Conservation (phyloP, 805 yeast species). For the Blastobotrys muscicola region DNA sequence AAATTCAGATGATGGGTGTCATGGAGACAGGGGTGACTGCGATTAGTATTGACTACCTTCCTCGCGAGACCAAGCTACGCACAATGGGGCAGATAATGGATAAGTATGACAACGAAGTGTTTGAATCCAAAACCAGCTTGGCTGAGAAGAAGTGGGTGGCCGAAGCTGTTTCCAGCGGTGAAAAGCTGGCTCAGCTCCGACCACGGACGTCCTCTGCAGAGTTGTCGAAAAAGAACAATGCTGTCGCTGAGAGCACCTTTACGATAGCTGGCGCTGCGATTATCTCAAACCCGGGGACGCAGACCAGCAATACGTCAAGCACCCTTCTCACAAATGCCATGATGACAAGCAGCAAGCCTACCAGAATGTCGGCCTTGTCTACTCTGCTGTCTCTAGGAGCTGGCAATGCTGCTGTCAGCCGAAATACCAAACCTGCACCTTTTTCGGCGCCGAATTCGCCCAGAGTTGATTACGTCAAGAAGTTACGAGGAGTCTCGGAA, state of each 20-base stretch:
- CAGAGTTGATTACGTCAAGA: not conserved
- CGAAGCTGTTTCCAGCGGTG: constrained; percentile 17
- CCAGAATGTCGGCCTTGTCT: constrained; percentile 31
- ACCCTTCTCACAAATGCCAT: constrained; percentile 6
- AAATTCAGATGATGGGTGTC: constrained; percentile 95
- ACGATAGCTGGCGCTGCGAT: constrained; percentile 14
- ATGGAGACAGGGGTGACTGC: constrained; percentile 82
- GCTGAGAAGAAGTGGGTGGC: constrained; percentile 16
- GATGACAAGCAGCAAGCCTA: not conserved
- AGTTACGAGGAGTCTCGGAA: no score
- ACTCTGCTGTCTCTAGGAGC: constrained; percentile 27
- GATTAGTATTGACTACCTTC: constrained; percentile 54
- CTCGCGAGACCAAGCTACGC: constrained; percentile 21
- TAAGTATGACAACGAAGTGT: constrained; percentile 53
- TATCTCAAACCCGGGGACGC: constrained; percentile 10
- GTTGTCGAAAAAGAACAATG: constrained; percentile 1
- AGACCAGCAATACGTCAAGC: constrained; percentile 1
- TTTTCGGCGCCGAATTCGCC: constrained; percentile 1
- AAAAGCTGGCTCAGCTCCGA: constrained; percentile 24
- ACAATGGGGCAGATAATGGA: constrained; percentile 55
- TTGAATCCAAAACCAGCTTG: constrained; percentile 24
- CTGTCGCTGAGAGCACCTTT: not conserved
- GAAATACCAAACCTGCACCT: not conserved
- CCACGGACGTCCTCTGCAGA: constrained; percentile 12
- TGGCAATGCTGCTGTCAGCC: not conserved